Percentiles rank a stretch among this genome's conserved stretches.
Evolutionary conservation across 805 yeast genomes (phyloP).

Genomic region (Scheffersomyces amazonensis): DNA sequence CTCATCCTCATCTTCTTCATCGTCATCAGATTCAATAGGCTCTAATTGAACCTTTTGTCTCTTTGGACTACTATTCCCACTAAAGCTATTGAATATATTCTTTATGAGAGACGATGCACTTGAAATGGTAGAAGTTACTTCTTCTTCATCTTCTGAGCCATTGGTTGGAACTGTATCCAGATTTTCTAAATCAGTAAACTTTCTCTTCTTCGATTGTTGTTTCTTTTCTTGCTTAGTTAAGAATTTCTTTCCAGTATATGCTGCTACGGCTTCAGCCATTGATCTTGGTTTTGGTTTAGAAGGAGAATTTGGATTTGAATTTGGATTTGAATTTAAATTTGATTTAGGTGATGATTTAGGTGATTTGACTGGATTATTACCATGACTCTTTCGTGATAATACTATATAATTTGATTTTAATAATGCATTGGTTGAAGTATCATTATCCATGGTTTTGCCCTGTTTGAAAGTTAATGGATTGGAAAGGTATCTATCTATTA

Average conservation of each 20-base stretch:
- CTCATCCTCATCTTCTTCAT: conserved; percentile 21
- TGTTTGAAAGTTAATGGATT: conserved; percentile 63
- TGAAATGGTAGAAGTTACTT: not conserved
- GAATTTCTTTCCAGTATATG: conserved; percentile 54
- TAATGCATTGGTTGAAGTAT: conserved; percentile 11
- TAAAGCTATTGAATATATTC: not conserved
- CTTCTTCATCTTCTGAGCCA: not conserved
- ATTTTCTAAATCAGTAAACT: not conserved
- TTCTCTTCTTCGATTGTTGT: conserved; percentile 4
- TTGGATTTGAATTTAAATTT: not conserved
- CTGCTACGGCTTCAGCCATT: conserved; percentile 59
- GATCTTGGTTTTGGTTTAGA: conserved; percentile 35
- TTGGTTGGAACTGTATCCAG: not conserved
- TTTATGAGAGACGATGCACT: not conserved
- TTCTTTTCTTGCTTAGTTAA: conserved; percentile 45
- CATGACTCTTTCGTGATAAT: conserved; percentile 16
- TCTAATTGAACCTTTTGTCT: conserved; percentile 1
- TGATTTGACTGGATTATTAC: not conserved
- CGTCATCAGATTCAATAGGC: conserved; percentile 15
- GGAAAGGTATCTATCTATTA: conserved; percentile 58
- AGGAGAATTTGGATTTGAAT: not conserved
- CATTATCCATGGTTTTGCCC: conserved; percentile 55
- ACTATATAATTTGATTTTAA: conserved; percentile 35
- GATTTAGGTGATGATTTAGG: conserved; percentile 3
- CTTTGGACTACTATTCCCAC: not conserved